Conservation (phyloP, 352 stramenopile genomes). For the Pythium coloratum region DNA sequence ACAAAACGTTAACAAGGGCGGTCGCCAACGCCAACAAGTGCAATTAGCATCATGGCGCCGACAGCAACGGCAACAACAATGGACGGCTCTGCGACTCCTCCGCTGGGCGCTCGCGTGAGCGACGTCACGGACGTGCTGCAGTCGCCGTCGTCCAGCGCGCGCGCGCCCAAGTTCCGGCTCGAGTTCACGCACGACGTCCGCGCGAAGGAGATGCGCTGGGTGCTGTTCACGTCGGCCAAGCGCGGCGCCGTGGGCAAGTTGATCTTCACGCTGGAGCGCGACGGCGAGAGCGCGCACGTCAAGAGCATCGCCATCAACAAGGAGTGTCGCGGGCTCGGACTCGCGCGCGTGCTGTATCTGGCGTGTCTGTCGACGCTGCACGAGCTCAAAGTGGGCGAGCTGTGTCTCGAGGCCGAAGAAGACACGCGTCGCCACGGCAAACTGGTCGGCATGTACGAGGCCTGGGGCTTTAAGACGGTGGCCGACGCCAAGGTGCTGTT, state of each 20-base stretch:
- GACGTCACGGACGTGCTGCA: slow-evolving; percentile 52
- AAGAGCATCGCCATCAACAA: slow-evolving; percentile 75
- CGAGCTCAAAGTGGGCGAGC: slow-evolving; percentile 48
- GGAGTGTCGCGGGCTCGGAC: slow-evolving; percentile 65
- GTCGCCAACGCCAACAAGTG: neutral
- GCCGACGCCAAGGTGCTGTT: slow-evolving; percentile 67
- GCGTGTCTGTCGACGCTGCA: slow-evolving; percentile 64
- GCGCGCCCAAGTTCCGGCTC: slow-evolving; percentile 54
- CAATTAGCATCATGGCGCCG: neutral
- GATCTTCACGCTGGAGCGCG: slow-evolving; percentile 76
- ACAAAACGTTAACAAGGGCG: neutral
- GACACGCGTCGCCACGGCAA: slow-evolving; percentile 39
- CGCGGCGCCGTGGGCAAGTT: slow-evolving; percentile 76
- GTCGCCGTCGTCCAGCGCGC: neutral
- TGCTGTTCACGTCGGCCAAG: slow-evolving; percentile 67
- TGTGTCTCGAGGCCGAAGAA: slow-evolving; percentile 37
- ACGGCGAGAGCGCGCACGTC: slow-evolving; percentile 56
- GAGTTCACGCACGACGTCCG: slow-evolving; percentile 67
- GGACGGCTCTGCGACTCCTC: neutral
- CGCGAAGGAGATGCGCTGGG: slow-evolving; percentile 80
- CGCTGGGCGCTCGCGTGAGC: slow-evolving; percentile 36
- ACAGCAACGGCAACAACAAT: neutral
- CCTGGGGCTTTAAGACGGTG: slow-evolving; percentile 64
- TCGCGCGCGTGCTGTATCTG: slow-evolving; percentile 79
- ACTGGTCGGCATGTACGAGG: slow-evolving; percentile 69